A percentile compares a stretch with the other conserved stretches of the same genome.
Conservation (phyloP, 2,329 filamentous ascomycete species). For the Cercospora sojina region DNA sequence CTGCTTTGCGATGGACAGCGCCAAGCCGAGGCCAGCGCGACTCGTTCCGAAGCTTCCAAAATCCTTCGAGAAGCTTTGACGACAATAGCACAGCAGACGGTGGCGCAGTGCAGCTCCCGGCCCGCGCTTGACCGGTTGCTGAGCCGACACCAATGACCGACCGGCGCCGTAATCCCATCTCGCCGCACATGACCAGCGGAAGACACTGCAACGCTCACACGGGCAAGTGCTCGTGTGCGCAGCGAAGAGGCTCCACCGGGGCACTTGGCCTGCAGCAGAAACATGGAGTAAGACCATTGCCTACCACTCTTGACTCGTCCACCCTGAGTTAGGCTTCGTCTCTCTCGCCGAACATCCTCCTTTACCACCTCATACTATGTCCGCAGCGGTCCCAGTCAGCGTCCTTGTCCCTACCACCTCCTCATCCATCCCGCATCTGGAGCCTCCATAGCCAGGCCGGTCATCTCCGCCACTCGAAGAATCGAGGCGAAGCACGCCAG, state of each 20-base stretch:
- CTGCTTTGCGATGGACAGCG: neutral
- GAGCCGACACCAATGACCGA: neutral
- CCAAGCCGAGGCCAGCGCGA: neutral
- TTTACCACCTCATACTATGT: conserved; percentile 1
- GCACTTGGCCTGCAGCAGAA: neutral
- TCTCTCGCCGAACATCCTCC: neutral
- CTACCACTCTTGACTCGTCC: neutral
- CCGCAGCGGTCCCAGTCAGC: conserved; percentile 1
- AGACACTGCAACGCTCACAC: neutral
- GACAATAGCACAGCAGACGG: neutral
- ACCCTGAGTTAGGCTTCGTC: neutral
- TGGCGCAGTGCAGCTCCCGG: conserved; percentile 5
- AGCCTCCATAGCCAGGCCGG: neutral
- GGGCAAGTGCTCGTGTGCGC: neutral
- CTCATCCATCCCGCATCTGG: neutral
- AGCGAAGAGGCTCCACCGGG: neutral
- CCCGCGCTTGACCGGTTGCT: conserved; percentile 3
- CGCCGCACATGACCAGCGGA: neutral
- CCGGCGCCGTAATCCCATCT: neutral
- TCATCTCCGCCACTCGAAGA: neutral
- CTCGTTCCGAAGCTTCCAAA: neutral
- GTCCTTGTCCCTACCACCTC: neutral
- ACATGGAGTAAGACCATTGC: neutral
- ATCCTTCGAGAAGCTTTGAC: conserved; percentile 1
- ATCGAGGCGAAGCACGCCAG: neutral